Evolutionary conservation across 352 stramenopile genomes (phyloP).

Genomic region (Pythium volutum): DNA sequence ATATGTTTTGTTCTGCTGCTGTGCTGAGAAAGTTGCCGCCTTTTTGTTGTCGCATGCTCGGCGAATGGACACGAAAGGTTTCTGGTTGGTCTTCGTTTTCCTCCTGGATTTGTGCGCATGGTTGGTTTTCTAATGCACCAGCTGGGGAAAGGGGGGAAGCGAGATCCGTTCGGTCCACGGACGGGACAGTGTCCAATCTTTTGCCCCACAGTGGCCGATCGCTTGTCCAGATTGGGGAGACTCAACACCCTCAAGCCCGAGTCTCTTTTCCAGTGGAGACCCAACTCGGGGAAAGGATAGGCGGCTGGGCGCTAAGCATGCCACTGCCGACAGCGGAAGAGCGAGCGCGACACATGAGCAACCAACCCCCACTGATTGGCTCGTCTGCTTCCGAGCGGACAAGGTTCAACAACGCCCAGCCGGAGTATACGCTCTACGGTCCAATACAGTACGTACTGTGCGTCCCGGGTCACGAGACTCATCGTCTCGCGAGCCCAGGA

Average conservation of each 20-base stretch:
- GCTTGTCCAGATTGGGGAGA: no score
- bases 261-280: not conserved
- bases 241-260: no score
- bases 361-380: not conserved
- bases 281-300: not conserved
- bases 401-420: slow-evolving; percentile 20
- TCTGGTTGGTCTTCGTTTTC: no score
- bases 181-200: no score
- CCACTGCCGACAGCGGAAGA: slow-evolving; percentile 6
- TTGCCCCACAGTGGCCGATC: no score
- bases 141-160: no score
- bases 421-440: no score
- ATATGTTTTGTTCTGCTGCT: no score
- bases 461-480: slow-evolving; percentile 5
- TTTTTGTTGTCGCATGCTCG: not conserved
- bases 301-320: slow-evolving; percentile 1
- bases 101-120: no score
- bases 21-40: not conserved
- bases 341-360: slow-evolving; percentile 14
- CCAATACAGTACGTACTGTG: no score
- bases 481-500: not conserved
- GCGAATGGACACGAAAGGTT: not conserved
- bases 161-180: no score
- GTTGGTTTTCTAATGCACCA: no score
- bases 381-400: not conserved